Evolutionary conservation across 805 yeast species (phyloP), one percentile per base, ranked within the genome.

Genomic region (Candida easanensis): DNA sequence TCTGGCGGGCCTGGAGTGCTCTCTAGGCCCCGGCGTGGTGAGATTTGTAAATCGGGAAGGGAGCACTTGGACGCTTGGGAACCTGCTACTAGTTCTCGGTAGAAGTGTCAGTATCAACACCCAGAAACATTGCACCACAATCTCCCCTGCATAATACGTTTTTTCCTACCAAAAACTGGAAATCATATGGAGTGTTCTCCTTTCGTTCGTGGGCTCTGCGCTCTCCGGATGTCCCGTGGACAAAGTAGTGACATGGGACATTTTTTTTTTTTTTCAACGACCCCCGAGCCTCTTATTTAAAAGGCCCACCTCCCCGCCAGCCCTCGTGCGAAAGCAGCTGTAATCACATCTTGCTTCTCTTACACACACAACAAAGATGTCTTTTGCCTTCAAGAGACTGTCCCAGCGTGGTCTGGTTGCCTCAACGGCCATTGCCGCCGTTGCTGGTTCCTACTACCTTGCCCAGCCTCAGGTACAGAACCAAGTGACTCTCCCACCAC

Each of bases 401-500:
- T 18, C 56, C 20, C 49, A 52, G 39, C 56, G 60, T 26, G 44
- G 58, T 25, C 28, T 48, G 14, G 27, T 54, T n/a, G 50, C 54
- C 58, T 54, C 51, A 48, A 46, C 52, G 23, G 58, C 46, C 33
- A 42, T 46, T 25, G 45, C 62, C 11, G 46, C 61, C 13, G 45
- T 53, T 22, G 46, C 48, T 15, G 51, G 56, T 22, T 44, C 51
- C 26, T 38, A 44, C 43, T 41, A 33, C 35, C 31, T 38, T 25
- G 26, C 42, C 14, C 46, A 46, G 33, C 34, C 28, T 11, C 40
- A 46, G 22, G 31, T 42, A 27, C 56, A 33, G 14, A 58, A 58
- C 43, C 57, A 57, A 18, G 42, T 49, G 23, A 22, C 38, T 13
- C 37, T 56, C 17, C 52, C 61, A 4, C 48, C 84, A 3, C 64